Evolutionary conservation across 202 grass and related monocot species (phyloP), one percentile per base, ranked within the genome.

Genomic region (Digitaria exilis): DNA sequence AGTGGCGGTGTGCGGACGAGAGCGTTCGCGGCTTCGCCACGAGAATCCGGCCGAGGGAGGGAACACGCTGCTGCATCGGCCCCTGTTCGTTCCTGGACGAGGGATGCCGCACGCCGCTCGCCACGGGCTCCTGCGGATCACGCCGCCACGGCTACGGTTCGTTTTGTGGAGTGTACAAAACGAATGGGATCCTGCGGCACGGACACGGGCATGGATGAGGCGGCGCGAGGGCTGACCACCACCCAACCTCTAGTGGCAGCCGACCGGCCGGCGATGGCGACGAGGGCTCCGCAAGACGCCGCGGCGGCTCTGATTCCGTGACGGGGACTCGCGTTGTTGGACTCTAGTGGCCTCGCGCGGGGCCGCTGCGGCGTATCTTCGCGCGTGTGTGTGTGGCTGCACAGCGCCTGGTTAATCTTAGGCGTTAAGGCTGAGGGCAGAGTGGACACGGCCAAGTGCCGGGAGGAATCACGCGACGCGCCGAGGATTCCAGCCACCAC

Each of bases 281-380:
- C n/a, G 21, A 56, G n/a, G 37, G 34, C 63, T 56, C 57, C 57
- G 15, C n/a, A 0, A 59, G 39, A 35, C 55, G 63, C 84, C 43
- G 70, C 44, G 18, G 78, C 16, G 43, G 17, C 74, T 31, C 41
- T 13, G 82, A 89, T 82, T 85, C 87, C 82, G 70, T 25, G 60
- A 67, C 68, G 30, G 7, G 2, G 49, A 80, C 67, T 17, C 56
- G 22, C 49, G 28, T 3, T 5, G 54, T 14, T 51, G 61, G 68
- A 73, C 25, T 43, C 46, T 39, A 85, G 42, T 55, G 42, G 25
- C 4, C 16, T 5, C 15, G 48, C 4, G 46, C 16, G 46, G 15
- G n/a, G n/a, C n/a, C n/a, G n/a, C n/a, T n/a, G n/a, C 52, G 9
- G n/a, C 42, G 7, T 6, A 12, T 31, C 24, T 14, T 31, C 46